A percentile compares a stretch with the other conserved stretches of the same genome.
phyloP scores from a whole-genome alignment of 2,329 filamentous ascomycete species.

The Fusarium camptoceras region DNA sequence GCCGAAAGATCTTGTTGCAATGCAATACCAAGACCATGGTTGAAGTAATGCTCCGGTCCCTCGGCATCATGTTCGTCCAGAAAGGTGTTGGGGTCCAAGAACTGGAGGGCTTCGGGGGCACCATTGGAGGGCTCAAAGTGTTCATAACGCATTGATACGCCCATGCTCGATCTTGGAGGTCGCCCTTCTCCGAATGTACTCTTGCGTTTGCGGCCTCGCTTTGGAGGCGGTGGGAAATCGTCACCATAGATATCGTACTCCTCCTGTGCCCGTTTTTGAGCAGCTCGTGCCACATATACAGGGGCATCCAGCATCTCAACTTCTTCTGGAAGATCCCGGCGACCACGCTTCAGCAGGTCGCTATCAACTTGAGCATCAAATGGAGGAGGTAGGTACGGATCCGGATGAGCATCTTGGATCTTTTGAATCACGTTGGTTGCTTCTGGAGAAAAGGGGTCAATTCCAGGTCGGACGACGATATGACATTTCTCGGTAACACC shows the following conservation, averaged over 20 bases:
- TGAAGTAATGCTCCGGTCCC: slow-evolving; percentile 13
- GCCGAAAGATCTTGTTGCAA: slow-evolving; percentile 17
- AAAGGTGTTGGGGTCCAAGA: slow-evolving; percentile 58
- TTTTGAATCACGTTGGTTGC: slow-evolving; percentile 58
- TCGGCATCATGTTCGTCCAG: slow-evolving; percentile 49
- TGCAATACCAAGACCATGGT: slow-evolving; percentile 2
- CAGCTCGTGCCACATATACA: slow-evolving; percentile 59
- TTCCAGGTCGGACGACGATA: slow-evolving; percentile 56
- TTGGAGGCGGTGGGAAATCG: slow-evolving; percentile 28
- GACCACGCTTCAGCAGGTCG: slow-evolving; percentile 46
- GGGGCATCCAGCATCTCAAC: slow-evolving; percentile 64
- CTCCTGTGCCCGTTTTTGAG: slow-evolving; percentile 49
- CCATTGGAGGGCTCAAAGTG: slow-evolving; percentile 32
- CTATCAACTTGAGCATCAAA: slow-evolving; percentile 36
- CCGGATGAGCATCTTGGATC: slow-evolving; percentile 61
- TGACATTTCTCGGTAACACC: slow-evolving; percentile 59
- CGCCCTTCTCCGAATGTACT: slow-evolving; percentile 13
- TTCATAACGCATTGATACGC: slow-evolving; percentile 32
- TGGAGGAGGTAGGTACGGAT: slow-evolving; percentile 44
- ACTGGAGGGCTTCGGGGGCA: slow-evolving; percentile 47
- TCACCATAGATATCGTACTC: slow-evolving; percentile 41
- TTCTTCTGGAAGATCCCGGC: slow-evolving; percentile 55
- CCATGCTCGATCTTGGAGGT: slow-evolving; percentile 21
- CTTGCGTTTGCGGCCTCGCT: slow-evolving; percentile 41
- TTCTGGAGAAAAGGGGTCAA: slow-evolving; percentile 57